Evolutionary conservation across 148 eudicot species (phyloP), one percentile per base, ranked within the genome.

Genomic region (Heliosperma pusillum): DNA sequence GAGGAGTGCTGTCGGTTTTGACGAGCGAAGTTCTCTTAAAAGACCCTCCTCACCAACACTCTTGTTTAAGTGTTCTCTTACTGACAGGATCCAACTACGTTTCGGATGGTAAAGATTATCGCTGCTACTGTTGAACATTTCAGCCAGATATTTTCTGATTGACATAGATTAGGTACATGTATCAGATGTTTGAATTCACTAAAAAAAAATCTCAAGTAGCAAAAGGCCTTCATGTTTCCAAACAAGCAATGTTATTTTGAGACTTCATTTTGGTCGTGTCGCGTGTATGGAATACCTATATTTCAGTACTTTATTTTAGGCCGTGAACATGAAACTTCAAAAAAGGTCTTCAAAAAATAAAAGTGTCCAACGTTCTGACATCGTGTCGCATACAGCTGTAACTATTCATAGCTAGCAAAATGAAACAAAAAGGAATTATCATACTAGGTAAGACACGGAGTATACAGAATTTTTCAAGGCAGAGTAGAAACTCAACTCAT

Each of bases 31-130:
- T 63, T 89, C 89, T 77, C 86, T 82, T 61, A 73, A 15, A 68
- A 94, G 81, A 52, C 98, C 98, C 63, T 91, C 97, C 73, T 84
- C 88, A 2, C 87, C 77, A 10, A 85, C 80, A 83, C 97, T 91
- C 77, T 76, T 84, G 82, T 91, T 94, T 40, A 94, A 88, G 82
- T 94, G 98, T 27, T 86, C 87, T 71, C 91, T 85, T 53, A 92
- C 87, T 16, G 89, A 77, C 26, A 87, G 78, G 8, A 88, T 91
- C 97, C 97, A 94, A 66, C 78, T 87, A 63, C 88, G 96, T 74
- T 83, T 86, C 13, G 93, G 97, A 82, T 84, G 77, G 78, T 94
- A 90, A 42, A 84, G 87, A 74, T 86, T 84, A 20, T 90, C 88
- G 4, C 77, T 81, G 69, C 89, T 88, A 33, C 45, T 85, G 70